Percentiles rank a stretch among this genome's conserved stretches.
Evolutionary conservation across 768 basidiomycete species (phyloP).

Genomic region (Phylloporus rhodoxanthus): DNA sequence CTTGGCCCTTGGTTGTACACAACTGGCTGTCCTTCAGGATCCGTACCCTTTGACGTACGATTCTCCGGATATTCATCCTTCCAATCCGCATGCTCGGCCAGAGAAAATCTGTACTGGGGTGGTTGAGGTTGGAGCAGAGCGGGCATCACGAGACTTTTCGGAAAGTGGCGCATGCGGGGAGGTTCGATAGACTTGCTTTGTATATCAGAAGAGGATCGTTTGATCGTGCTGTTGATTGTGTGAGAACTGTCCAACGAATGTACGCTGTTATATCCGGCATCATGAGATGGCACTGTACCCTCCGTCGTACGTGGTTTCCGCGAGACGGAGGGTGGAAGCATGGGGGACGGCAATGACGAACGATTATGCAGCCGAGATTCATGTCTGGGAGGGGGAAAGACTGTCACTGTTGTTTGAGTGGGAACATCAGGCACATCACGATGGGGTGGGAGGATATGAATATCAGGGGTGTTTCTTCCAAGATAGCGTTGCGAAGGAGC

Average conservation of each 20-base stretch:
- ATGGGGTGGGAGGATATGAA: slow-evolving; percentile 5
- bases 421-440: slow-evolving; percentile 13
- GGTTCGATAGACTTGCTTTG: slow-evolving; percentile 11
- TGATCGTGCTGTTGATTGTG: neutral
- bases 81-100: neutral
- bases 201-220: slow-evolving; percentile 4
- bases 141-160: slow-evolving; percentile 71
- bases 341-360: slow-evolving; percentile 6
- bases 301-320: slow-evolving; percentile 4
- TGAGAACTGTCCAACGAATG: slow-evolving; percentile 9
- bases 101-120: slow-evolving; percentile 14
- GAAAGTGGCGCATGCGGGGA: slow-evolving; percentile 37
- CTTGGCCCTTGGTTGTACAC: slow-evolving; percentile 15
- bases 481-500: slow-evolving; percentile 14
- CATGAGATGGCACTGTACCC: neutral
- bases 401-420: slow-evolving; percentile 10
- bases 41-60: neutral
- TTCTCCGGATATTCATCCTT: slow-evolving; percentile 7
- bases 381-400: slow-evolving; percentile 20
- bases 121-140: slow-evolving; percentile 48
- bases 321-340: slow-evolving; percentile 2
- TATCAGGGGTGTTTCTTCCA: slow-evolving; percentile 7
- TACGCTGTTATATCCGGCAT: slow-evolving; percentile 6
- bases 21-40: slow-evolving; percentile 4
- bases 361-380: slow-evolving; percentile 10